phyloP scores from a whole-genome alignment of 257 asterid species.

The Cynanchum wilfordii region DNA sequence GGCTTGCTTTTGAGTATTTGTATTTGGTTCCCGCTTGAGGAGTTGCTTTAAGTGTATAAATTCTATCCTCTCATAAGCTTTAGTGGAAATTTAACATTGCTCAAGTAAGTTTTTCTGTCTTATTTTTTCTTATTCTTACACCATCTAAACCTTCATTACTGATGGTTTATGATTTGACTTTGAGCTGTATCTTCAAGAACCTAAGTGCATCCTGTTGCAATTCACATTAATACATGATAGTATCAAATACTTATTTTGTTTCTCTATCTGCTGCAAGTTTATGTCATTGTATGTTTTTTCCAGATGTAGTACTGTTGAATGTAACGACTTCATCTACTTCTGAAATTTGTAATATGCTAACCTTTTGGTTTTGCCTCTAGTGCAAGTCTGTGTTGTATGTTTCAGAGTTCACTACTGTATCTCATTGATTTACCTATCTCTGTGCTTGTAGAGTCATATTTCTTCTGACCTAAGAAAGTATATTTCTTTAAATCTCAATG shows the following conservation, averaged over 20 bases:
- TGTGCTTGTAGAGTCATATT: background rate
- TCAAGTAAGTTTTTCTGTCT: background rate
- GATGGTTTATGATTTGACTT: background rate
- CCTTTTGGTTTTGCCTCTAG: background rate
- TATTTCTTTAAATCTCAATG: background rate
- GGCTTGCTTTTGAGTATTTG: too few relatives aligned
- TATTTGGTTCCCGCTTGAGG: too few relatives aligned
- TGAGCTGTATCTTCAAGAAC: too few relatives aligned
- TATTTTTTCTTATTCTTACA: background rate
- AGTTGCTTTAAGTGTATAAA: too few relatives aligned
- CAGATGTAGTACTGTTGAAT: background rate
- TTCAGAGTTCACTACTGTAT: background rate
- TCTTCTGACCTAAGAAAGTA: background rate
- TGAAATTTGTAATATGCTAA: background rate
- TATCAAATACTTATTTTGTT: background rate
- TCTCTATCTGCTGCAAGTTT: background rate
- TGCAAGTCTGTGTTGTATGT: background rate
- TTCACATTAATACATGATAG: background rate
- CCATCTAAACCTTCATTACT: background rate
- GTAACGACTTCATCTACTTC: background rate
- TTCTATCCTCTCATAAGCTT: too few relatives aligned
- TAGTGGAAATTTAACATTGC: too few relatives aligned
- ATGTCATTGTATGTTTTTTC: background rate
- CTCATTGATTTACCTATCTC: background rate
- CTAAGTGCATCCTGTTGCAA: slow-evolving; percentile 3